Evolutionary conservation across 768 basidiomycete genomes (phyloP), one percentile per base, ranked within the genome.

Genomic region (Rubroboletus pulcherrimus): DNA sequence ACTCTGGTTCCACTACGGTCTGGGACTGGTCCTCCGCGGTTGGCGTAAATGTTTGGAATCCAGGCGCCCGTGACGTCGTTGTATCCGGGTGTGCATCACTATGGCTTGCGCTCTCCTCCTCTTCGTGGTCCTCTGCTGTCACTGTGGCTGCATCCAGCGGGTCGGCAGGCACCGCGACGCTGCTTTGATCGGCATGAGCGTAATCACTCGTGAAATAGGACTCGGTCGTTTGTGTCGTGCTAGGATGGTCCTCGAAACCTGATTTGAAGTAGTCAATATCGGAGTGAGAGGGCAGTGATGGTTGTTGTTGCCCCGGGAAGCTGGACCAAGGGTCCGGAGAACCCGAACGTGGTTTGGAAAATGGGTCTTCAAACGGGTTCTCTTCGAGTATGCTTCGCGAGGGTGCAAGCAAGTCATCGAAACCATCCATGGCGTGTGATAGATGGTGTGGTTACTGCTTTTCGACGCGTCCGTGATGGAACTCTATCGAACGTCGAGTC

Each of bases 311-410:
- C 58, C 78, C 84, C 3, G 26, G 5, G 38, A 82, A 84, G 55
- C 79, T 80, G 5, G 85, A 75, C 89, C 89, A 91, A 61, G 89
- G 89, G 69, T 91, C 89, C 41, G 87, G 85, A 19, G 88, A 89
- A 60, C 71, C 66, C 21, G 87, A 83, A 41, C 87, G 68, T 30
- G 65, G 79, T 55, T 80, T 80, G n/a, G 79, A 74, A 62, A 89
- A 89, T 5, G 86, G 85, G 66, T 87, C 83, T 38, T 82, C 82
- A 57, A 91, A 91, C 0, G 89, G 89, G 62, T 91, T 90, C 54
- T 83, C 79, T 66, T 88, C 86, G n/a, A 89, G 74, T 38, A 74
- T 78, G 61, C 71, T 75, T 61, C 81, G 80, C 29, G 86, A 85
- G 50, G 81, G 78, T 11, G 75, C 75, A 35, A 91, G 78, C 46